phyloP scores from a whole-genome alignment of 331 rosid species.

The Dryas integrifolia region DNA sequence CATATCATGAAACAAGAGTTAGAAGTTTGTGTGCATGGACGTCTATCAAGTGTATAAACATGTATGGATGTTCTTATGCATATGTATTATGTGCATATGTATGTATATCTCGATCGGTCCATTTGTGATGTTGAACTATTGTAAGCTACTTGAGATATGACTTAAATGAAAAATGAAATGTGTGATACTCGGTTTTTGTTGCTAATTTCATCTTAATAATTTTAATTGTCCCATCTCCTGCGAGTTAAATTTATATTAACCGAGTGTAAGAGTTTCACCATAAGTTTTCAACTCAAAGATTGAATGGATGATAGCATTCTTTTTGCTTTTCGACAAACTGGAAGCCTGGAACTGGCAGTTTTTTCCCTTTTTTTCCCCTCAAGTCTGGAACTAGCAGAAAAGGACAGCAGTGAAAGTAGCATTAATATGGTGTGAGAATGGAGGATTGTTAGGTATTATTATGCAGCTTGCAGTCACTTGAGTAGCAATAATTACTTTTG shows the following conservation, averaged over 20 bases:
- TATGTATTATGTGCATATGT: neutral
- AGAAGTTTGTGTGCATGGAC: slow-evolving; percentile 1
- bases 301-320: neutral
- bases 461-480: no score
- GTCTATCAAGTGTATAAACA: neutral
- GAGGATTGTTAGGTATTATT: no score
- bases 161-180: neutral
- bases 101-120: slow-evolving; percentile 4
- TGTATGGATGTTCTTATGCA: neutral
- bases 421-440: no score
- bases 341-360: no score
- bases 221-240: neutral
- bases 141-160: neutral
- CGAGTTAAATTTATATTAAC: no score
- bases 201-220: neutral
- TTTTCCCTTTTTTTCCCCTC: neutral
- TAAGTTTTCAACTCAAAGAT: no score
- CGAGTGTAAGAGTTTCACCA: no score
- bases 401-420: no score
- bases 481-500: no score
- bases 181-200: neutral
- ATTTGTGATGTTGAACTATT: neutral
- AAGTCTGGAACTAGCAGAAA: no score
- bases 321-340: no score
- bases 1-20: slow-evolving; percentile 6